Base-by-base conservation (phyloP, 345 rosid species). In the Gossypium thurberi region DNA sequence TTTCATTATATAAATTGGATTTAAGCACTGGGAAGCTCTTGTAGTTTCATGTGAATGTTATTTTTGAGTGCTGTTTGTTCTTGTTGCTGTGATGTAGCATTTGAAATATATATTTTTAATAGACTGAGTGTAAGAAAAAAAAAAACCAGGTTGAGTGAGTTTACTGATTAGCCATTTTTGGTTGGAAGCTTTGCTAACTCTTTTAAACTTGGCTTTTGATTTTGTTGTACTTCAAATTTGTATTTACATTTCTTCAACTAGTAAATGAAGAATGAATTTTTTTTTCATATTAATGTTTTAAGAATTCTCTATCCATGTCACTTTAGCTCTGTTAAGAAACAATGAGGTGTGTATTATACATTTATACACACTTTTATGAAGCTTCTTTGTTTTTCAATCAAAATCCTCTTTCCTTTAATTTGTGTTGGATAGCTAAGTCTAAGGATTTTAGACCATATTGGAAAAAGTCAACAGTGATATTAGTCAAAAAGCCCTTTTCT, bases 181-280 rank as follows among this genome's bases (percentile, higher is more conserved):
- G 6, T 70, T 70, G 63, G 63, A 70, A 53, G 37, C 56, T 40
- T 37, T 15, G 59, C 13, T 52, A 25, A n/a, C 47, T 53, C 26
- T 55, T 6, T 70, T 37, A 21, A 33, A 53, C 25, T 69, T 6
- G n/a, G 47, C 11, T 63, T 40, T 63, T 40, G 48, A 42, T 63
- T 20, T 40, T 17, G 48, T 63, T 63, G 26, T 23, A 63, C 47
- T 63, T 40, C 68, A 63, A 63, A 40, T 48, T 63, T 25, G 8
- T 40, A 63, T 63, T 47, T n/a, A 40, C 25, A 25, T 63, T 63
- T 63, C 68, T 40, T 63, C 66, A 33, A 46, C 47, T 62, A 62
- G 21, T 17, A 8, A 67, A 13, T 47, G 18, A 67, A 10, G 57
- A 9, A 8, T 15, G 10, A 20, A 26, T 50, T 67, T 50, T 37